Evolutionary conservation across 352 stramenopile genomes (phyloP), one percentile per base, ranked within the genome.

Genomic region (Hyaloperonospora arabidopsidis): DNA sequence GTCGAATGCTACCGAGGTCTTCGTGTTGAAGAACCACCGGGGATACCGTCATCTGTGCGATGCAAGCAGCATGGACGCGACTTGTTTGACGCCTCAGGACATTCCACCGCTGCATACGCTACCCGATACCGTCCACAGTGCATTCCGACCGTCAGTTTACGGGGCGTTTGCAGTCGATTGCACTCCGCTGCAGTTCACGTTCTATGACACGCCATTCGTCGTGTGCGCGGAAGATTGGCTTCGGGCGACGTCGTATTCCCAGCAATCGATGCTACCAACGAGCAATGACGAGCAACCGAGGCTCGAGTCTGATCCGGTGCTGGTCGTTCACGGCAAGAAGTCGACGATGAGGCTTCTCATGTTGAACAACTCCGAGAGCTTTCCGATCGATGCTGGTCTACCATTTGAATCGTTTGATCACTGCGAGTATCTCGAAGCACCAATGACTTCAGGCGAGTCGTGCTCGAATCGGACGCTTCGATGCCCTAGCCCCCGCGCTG

Each of bases 51-150:
- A 39, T 13, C 11, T 44, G 35, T n/a, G 54, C 7, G 15, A 49
- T 22, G 34, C 15, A 53, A 57, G 18, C 47, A 56, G 14, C 18
- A 19, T 25, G 35, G 63, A 60, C 28, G 43, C 41, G 49, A 69
- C 49, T 15, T 83, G 72, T 51, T 47, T 83, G 18, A 65, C 28
- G 18, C 61, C 65, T 2, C 8, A 36, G 34, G 67, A 78, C 13
- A 39, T 83, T n/a, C 67, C 62, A 17, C 72, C 70, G 43, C 61
- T 83, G 29, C 63, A 78, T 43, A 67, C 70, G 19, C 15, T 79
- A 14, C 57, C 67, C 1, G 52, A 67, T 17, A 63, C 61, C 2
- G 55, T 62, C 7, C 45, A 44, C 35, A 64, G 54, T 4, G 70
- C 65, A 25, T 79, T 83, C 40, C 32, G 44, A 5, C 54, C 67